Conservation (phyloP, 1,284 basidiomycete species). For the Rhodotorula glutinis region DNA sequence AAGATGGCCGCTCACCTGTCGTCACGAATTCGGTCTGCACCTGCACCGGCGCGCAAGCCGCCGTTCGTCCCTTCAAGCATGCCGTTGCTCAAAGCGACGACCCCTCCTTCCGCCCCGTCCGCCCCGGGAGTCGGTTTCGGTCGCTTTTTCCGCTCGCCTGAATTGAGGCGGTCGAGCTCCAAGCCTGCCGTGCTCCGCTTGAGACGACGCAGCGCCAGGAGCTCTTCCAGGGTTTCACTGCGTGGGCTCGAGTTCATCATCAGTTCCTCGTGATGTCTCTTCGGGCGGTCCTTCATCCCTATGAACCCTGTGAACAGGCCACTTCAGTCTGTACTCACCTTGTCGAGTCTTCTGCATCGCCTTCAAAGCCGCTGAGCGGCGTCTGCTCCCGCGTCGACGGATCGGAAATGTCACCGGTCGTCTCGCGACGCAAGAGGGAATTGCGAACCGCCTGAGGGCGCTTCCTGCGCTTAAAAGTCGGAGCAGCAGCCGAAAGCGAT, state of each 20-base stretch:
- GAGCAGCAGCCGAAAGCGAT: background rate
- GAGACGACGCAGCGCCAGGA: conserved; percentile 78
- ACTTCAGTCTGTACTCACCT: background rate
- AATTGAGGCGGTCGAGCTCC: conserved; percentile 75
- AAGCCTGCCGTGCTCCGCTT: conserved; percentile 72
- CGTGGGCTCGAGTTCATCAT: too few species aligned
- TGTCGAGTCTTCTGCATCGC: conserved; percentile 12
- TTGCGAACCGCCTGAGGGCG: conserved; percentile 4
- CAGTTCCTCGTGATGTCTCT: background rate
- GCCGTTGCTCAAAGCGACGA: conserved; percentile 15
- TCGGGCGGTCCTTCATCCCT: too few species aligned
- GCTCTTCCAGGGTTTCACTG: conserved; percentile 62
- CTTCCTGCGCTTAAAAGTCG: conserved; percentile 14
- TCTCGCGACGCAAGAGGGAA: background rate
- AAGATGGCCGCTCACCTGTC: conserved; percentile 53
- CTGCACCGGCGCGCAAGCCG: conserved; percentile 8
- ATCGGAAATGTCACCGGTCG: background rate
- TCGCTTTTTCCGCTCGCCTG: conserved; percentile 68
- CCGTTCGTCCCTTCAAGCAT: conserved; percentile 37
- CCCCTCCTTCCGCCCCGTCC: conserved; percentile 46
- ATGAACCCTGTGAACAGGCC: background rate
- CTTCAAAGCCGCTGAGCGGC: background rate
- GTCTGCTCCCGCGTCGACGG: background rate
- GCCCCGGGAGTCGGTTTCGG: conserved; percentile 51
- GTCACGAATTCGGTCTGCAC: conserved; percentile 26